A percentile compares a stretch with the other conserved stretches of the same genome.
phyloP scores from a whole-genome alignment of 2,329 filamentous ascomycete species.

The Fusarium pseudocircinatum region DNA sequence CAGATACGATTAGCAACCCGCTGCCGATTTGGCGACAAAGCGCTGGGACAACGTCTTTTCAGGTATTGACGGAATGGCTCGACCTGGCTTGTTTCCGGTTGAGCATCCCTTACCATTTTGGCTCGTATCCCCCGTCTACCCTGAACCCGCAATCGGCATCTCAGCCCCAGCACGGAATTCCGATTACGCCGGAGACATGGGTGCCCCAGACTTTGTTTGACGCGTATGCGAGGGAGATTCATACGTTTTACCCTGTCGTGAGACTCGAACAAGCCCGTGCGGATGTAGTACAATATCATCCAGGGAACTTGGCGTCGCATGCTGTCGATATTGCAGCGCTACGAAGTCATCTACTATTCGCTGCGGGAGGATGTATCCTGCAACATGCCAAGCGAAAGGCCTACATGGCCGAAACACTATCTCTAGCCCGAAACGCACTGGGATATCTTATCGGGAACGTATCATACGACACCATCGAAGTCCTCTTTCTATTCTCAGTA shows the following conservation, averaged over 20 bases:
- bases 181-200: neutral
- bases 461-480: neutral
- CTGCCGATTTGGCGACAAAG: neutral
- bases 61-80: neutral
- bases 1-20: conserved; percentile 1
- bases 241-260: neutral
- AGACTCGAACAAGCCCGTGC: neutral
- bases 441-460: neutral
- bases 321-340: neutral
- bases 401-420: neutral
- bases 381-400: neutral
- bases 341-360: neutral
- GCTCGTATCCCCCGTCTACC: neutral
- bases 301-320: accelerated
- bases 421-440: neutral
- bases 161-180: neutral
- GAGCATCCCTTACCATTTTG: conserved; percentile 11
- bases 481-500: neutral
- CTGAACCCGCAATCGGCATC: neutral
- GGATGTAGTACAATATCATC: neutral
- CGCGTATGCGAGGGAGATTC: neutral
- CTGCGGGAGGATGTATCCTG: neutral
- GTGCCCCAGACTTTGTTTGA: neutral
- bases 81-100: conserved; percentile 8
- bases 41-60: neutral